These are phyloP conservation scores for Podosphaera leucotricha DNA, from an alignment of 2,329 filamentous ascomycete genomes.

Conservation along the genomic window DNA sequence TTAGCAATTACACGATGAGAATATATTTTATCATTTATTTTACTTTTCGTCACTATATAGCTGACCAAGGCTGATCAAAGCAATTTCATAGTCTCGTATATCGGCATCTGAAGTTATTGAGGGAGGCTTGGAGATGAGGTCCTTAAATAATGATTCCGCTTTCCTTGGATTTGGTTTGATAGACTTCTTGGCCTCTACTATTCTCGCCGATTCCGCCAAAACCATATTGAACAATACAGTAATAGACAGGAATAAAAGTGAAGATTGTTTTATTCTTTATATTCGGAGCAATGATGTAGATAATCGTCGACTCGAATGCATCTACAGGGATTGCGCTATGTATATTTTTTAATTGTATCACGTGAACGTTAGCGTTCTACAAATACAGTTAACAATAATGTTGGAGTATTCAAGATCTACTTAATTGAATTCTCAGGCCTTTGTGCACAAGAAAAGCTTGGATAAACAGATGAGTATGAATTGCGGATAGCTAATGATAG, in stretches of 20 bases:
- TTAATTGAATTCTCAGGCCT: too few relatives aligned
- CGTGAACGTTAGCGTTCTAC: too few relatives aligned
- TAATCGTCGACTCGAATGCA: too few relatives aligned
- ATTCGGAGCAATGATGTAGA: too few relatives aligned
- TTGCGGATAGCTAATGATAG: too few relatives aligned
- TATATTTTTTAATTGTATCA: too few relatives aligned
- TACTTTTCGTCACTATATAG: constrained; percentile 76
- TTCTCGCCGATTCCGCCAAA: constrained; percentile 35
- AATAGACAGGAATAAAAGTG: too few relatives aligned
- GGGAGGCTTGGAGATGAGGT: constrained; percentile 67
- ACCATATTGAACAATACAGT: constrained; percentile 21
- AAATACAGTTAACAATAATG: too few relatives aligned
- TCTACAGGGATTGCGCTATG: background rate
- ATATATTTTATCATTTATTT: constrained; percentile 14
- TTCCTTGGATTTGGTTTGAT: constrained; percentile 58
- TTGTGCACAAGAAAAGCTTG: too few relatives aligned
- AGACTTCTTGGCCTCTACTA: constrained; percentile 75
- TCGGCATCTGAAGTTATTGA: constrained; percentile 64
- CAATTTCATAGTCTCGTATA: constrained; percentile 74
- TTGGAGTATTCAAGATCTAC: too few relatives aligned
- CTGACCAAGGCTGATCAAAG: constrained; percentile 72
- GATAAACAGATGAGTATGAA: too few relatives aligned
- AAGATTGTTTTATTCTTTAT: too few relatives aligned
- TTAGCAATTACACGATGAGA: constrained; percentile 12
- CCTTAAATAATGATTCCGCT: constrained; percentile 72